Base-by-base conservation (phyloP, 495 filamentous ascomycete species). In the Penicillium pancosmium region DNA sequence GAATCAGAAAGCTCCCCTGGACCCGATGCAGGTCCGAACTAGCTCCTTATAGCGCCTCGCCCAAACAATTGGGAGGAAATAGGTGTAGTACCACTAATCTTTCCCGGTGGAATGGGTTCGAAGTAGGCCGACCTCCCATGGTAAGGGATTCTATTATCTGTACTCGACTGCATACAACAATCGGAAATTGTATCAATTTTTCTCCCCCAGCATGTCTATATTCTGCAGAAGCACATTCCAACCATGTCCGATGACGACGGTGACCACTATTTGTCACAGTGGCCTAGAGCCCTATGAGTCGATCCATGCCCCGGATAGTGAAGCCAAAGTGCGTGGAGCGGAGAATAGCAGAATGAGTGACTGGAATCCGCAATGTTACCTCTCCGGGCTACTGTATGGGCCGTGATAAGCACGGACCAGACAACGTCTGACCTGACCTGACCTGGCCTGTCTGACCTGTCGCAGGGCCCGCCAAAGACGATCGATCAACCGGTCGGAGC, bases 1-100 rank as follows among this genome's bases (percentile, higher is more conserved):
- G 66, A 57, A 62, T 76, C 73, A 72, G 61, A 72, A 55, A 34
- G 5, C 23, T 56, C 63, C 59, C 60, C 53, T 66, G 54, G 38
- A 38, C 38, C 57, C 53, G 48, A 62, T 56, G 64, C 62, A 69
- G 59, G 56, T 67, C 55, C 57, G 46, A 47, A 44, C 54, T 58
- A 52, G 48, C 50, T 38, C 16, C 25, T 3, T 35, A 52, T 58
- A 52, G 56, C 49, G 51, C 9, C 46, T 52, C 48, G 15, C 16
- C 50, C 50, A 34, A 15, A 19, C n/a, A 13, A 18, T 18, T 52
- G 25, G 50, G 12, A 52, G 27, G 9, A 15, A 52, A 19, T 2
- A 19, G 8, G 16, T 19, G 16, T 19, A 18, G n/a, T 44, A 19
- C 41, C 41, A 44, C 7, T 44, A n/a, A 18, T 16, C 4, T 44